Evolutionary conservation across 139 green algal species (phyloP), one percentile per base, ranked within the genome.

Genomic region (Tetraselmis striata): DNA sequence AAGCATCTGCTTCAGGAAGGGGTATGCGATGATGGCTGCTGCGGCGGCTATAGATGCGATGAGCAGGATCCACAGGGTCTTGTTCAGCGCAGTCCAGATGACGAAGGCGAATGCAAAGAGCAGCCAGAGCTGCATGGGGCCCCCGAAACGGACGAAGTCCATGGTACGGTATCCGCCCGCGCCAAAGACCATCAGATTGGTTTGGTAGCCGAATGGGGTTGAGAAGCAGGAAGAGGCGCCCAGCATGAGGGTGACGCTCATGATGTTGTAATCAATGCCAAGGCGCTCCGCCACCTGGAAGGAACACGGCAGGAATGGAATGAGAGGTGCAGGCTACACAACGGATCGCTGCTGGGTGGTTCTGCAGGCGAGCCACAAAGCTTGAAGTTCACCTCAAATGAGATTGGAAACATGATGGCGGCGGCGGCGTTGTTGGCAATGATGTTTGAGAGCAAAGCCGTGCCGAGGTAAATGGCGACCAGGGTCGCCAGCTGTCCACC

Each of bases 101-200:
- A 84, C 83, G 28, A 87, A 27, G 31, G 84, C 78, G 1, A 82
- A 78, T 30, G 76, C 82, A 2, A 81, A 74, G 23, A 83, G 29
- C 78, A 83, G 32, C 45, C 45, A 81, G 25, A 84, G 58, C 77
- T 94, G 88, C 84, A 88, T 90, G 2, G 86, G 87, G 0, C 59
- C 83, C 0, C 90, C 90, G 29, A 92, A 86, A 1, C 79, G 83
- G 0, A 88, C 77, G 79, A 94, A 94, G 81, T 94, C 88, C 25
- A 80, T 32, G 81, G 87, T 90, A 23, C 77, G 79, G 85, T 94
- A 94, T 32, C 89, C 89, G n/a, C 91, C 91, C 1, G 91, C 88
- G 0, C 83, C 84, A 80, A 88, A 92, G 11, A 93, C 90, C 92
- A 95, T 95, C 27, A 95, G 87, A 87, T 95, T 95, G 23, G 90